These are phyloP conservation scores for Pterula multifida DNA, from an alignment of 1,284 basidiomycete genomes.

Conservation along the genomic window DNA sequence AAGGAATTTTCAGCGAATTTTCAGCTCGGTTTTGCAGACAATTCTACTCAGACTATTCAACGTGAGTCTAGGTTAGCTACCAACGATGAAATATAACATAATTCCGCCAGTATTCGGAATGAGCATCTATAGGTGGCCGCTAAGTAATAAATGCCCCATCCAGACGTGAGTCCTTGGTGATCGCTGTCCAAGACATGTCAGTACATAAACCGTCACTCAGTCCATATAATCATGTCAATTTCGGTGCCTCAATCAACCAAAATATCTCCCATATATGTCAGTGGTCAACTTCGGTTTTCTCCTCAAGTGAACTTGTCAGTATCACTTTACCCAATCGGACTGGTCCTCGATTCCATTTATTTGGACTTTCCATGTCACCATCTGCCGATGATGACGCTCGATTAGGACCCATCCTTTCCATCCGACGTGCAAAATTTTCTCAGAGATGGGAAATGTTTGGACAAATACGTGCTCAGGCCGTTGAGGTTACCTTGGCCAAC, in stretches of 20 bases:
- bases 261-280: slow-evolving; percentile 31
- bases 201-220: too few species aligned
- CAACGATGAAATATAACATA: neutral
- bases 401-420: slow-evolving; percentile 18
- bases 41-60: neutral
- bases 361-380: slow-evolving; percentile 24
- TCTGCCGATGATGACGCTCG: slow-evolving; percentile 18
- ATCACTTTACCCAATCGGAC: slow-evolving; percentile 25
- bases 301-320: slow-evolving; percentile 23
- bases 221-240: neutral
- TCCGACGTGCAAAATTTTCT: slow-evolving; percentile 28
- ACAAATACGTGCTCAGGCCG: slow-evolving; percentile 23
- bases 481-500: slow-evolving; percentile 36
- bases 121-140: neutral
- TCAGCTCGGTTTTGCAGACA: neutral
- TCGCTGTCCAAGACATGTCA: too few species aligned
- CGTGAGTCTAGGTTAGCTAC: neutral
- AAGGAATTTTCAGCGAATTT: neutral
- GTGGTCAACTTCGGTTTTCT: slow-evolving; percentile 29
- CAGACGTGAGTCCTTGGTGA: too few species aligned
- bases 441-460: slow-evolving; percentile 28
- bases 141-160: neutral
- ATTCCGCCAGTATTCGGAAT: neutral
- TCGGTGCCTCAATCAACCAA: slow-evolving; percentile 11
- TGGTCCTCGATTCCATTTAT: slow-evolving; percentile 28